Evolutionary conservation across 1,284 basidiomycete species (phyloP).

Genomic region (Agroathelia rolfsii): DNA sequence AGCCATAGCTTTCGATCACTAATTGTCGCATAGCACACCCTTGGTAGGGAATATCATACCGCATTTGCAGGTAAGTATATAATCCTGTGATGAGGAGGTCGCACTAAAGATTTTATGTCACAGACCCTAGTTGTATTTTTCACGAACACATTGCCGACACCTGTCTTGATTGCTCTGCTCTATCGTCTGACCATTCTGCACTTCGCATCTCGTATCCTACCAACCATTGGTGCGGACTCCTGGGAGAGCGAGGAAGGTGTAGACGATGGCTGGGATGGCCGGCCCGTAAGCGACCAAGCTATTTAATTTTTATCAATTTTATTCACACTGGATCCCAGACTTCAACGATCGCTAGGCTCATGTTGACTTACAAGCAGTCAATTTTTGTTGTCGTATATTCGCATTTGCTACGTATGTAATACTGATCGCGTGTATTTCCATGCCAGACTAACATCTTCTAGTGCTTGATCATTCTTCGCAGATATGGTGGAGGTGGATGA

Average conservation of each 20-base stretch:
- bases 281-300: slow-evolving; percentile 44
- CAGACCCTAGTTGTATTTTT: slow-evolving; percentile 71
- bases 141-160: slow-evolving; percentile 74
- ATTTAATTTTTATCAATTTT: slow-evolving; percentile 2
- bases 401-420: slow-evolving; percentile 59
- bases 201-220: slow-evolving; percentile 74
- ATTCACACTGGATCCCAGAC: slow-evolving; percentile 36
- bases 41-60: slow-evolving; percentile 69
- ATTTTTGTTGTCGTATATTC: slow-evolving; percentile 82
- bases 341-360: slow-evolving; percentile 57
- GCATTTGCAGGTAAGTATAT: too few species aligned
- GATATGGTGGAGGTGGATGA: slow-evolving; percentile 85
- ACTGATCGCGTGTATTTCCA: too few species aligned
- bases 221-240: slow-evolving; percentile 71
- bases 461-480: slow-evolving; percentile 79
- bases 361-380: slow-evolving; percentile 73
- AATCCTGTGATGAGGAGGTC: too few species aligned
- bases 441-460: slow-evolving; percentile 19
- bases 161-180: slow-evolving; percentile 73
- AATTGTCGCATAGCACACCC: slow-evolving; percentile 43
- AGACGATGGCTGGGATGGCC: slow-evolving; percentile 57
- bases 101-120: too few species aligned
- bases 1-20: slow-evolving; percentile 1
- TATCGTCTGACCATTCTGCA: slow-evolving; percentile 83
- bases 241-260: slow-evolving; percentile 63